phyloP scores from a whole-genome alignment of 306 rosid species.

The Elaeagnus macrophylla region DNA sequence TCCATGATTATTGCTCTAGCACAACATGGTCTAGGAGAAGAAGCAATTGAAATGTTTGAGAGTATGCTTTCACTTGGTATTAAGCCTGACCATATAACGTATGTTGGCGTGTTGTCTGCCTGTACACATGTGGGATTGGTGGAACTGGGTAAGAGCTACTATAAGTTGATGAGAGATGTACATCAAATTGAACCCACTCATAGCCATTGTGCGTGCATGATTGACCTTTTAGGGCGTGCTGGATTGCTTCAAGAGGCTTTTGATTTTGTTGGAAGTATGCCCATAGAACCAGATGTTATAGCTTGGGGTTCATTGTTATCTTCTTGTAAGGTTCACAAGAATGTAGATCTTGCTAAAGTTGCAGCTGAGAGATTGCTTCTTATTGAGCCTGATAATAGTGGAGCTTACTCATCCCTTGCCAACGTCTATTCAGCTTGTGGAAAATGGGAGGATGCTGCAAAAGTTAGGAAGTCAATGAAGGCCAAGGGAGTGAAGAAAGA shows the following conservation, averaged over 20 bases:
- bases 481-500: constrained; percentile 74
- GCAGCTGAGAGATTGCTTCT: constrained; percentile 75
- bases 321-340: constrained; percentile 63
- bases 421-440: constrained; percentile 73
- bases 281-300: constrained; percentile 65
- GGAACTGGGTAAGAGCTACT: constrained; percentile 55
- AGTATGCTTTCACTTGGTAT: constrained; percentile 52
- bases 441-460: constrained; percentile 80
- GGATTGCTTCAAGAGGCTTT: constrained; percentile 83
- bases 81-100: constrained; percentile 78
- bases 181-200: constrained; percentile 67
- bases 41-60: constrained; percentile 73
- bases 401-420: constrained; percentile 76
- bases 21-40: constrained; percentile 79
- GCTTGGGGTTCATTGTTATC: constrained; percentile 86
- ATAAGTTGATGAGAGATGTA: constrained; percentile 52
- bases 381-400: constrained; percentile 72
- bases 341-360: constrained; percentile 60
- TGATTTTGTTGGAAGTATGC: constrained; percentile 47
- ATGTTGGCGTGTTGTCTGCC: constrained; percentile 77
- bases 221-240: constrained; percentile 75
- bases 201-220: constrained; percentile 77
- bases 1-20: constrained; percentile 84
- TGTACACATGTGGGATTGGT: constrained; percentile 77
- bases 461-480: constrained; percentile 74